Base-by-base conservation (phyloP, 257 asterid genomes). In the Leonotis leonurus region DNA sequence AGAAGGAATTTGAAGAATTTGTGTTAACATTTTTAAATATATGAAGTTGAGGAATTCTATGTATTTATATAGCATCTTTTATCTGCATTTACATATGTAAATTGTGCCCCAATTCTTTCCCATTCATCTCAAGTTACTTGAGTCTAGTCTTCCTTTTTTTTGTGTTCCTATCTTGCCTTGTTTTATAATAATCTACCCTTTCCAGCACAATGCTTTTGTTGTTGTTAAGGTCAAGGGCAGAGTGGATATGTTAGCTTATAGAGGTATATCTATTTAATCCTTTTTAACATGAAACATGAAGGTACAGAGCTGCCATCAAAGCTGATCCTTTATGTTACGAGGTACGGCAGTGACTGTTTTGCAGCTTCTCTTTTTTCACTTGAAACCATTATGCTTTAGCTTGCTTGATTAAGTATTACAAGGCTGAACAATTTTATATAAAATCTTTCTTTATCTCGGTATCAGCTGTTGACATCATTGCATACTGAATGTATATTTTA, bases 291-390 rank as follows among this genome's bases (percentile, higher is more conserved):
- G 62, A 68, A 71, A 29, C 60, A 62, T 75, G 58, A 77, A 93
- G 99, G 99, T 93, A 89, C 77, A 93, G 83, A 73, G 99, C 96
- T 73, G 97, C 99, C 70, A 87, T 93, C 79, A 85, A 76, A 80
- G 97, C 95, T 60, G 99, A 93, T 87, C 97, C 97, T 60, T 70
- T 93, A 36, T 93, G 99, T 74, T 93, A 93, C 46, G 99, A 93
- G 96, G 99, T 93, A 78, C 54, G 72, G 17, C 17, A 45, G 22
- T 69, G 21, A 21, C 50, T 54, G 40, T 56, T 3, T 29, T 32
- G 35, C 51, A 55, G 66, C 58, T n/a, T n/a, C n/a, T n/a, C n/a
- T n/a, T n/a, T n/a, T n/a, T n/a, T n/a, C n/a, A 16, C 33, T 35
- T 56, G 64, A 63, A 36, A 36, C 44, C 41, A 36, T 60, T 60